A percentile compares a stretch with the other conserved stretches of the same genome.
phyloP scores from a whole-genome alignment of 345 rosid genomes.

The Eucalyptus regnans region DNA sequence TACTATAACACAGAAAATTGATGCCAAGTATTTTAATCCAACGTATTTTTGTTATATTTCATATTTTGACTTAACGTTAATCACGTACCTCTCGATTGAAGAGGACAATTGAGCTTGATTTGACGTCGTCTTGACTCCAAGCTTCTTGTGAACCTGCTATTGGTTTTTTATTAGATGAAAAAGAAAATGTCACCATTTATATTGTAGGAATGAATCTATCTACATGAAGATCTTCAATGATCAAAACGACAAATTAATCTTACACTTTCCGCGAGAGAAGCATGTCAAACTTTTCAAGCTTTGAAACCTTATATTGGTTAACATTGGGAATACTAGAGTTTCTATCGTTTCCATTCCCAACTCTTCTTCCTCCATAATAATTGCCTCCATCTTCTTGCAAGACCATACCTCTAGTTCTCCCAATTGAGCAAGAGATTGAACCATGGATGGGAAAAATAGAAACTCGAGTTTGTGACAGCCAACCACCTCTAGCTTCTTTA shows the following conservation, averaged over 20 bases:
- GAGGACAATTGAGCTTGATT: not conserved
- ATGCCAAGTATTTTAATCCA: not conserved
- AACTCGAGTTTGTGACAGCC: fast-evolving
- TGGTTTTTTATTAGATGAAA: not conserved
- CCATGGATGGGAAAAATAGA: not conserved
- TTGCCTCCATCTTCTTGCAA: not conserved
- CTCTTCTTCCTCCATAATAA: not conserved
- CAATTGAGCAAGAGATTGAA: not conserved
- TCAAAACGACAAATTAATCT: not conserved
- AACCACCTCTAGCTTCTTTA: not conserved
- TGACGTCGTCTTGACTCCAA: not conserved
- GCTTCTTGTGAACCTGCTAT: not conserved
- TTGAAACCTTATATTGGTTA: fast-evolving
- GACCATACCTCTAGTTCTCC: fast-evolving
- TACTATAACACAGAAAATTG: not conserved
- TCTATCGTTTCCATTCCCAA: not conserved
- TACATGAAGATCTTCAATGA: not conserved
- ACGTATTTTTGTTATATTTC: fast-evolving
- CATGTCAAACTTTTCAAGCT: fast-evolving
- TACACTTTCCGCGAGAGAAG: not conserved
- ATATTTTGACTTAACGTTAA: not conserved
- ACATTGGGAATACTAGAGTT: not conserved
- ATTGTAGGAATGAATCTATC: not conserved
- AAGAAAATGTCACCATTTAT: not conserved
- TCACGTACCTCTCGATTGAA: not conserved